phyloP scores from a whole-genome alignment of 2,329 filamentous ascomycete species.

The Cadophora sp. region DNA sequence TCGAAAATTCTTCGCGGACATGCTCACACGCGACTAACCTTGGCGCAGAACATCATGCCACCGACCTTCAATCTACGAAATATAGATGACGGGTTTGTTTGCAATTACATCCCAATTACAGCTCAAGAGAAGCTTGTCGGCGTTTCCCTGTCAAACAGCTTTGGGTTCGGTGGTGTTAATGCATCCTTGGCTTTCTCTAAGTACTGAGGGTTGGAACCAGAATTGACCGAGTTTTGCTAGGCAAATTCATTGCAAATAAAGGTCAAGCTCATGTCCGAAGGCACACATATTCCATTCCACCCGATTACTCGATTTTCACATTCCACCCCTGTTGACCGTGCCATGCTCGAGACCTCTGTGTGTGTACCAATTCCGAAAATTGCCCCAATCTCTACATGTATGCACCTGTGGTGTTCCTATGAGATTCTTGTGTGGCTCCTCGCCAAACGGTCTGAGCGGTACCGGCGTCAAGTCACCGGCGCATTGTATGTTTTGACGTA shows the following conservation, averaged over 20 bases:
- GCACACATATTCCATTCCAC: not conserved
- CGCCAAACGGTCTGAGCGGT: conserved; percentile 23
- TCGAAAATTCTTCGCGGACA: conserved; percentile 42
- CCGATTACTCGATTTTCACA: conserved; percentile 2
- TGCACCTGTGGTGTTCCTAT: conserved; percentile 31
- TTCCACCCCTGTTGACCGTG: conserved; percentile 19
- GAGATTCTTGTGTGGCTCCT: conserved; percentile 19
- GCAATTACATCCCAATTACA: conserved; percentile 81
- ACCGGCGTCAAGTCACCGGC: conserved; percentile 32
- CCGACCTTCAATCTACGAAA: conserved; percentile 84
- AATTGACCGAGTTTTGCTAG: not conserved
- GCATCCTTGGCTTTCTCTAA: conserved; percentile 78
- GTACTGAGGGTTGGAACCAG: conserved; percentile 24
- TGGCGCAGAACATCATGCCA: conserved; percentile 57
- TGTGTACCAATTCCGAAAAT: conserved; percentile 29
- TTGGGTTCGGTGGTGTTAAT: conserved; percentile 97
- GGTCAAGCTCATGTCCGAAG: not conserved
- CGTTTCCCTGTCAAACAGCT: conserved; percentile 90
- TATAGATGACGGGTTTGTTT: conserved; percentile 71
- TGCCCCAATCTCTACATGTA: conserved; percentile 32
- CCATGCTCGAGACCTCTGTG: conserved; percentile 28
- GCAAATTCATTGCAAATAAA: not conserved
- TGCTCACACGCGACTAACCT: no score
- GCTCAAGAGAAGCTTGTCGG: conserved; percentile 74
- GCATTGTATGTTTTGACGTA: conserved; percentile 33